phyloP scores from a whole-genome alignment of 805 yeast species.

The Lachancea meyersii region DNA sequence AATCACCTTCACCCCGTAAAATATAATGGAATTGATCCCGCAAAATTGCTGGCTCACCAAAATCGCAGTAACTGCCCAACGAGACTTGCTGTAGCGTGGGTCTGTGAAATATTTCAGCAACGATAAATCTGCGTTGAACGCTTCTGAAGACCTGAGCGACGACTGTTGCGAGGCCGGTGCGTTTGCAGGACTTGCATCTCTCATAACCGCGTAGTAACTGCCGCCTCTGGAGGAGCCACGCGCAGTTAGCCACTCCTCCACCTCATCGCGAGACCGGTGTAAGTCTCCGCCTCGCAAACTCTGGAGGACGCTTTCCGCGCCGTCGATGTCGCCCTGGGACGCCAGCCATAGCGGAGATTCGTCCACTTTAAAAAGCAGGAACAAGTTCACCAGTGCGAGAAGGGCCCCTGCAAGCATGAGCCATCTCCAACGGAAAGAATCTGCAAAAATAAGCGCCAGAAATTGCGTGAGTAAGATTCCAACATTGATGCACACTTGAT shows the following conservation, averaged over 20 bases:
- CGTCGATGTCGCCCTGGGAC: conserved; percentile 25
- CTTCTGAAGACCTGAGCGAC: neutral
- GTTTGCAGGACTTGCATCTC: neutral
- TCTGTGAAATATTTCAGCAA: conserved; percentile 44
- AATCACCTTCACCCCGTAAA: conserved; percentile 86
- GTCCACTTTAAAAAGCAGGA: conserved; percentile 40
- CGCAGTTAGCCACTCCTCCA: conserved; percentile 19
- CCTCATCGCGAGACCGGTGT: conserved; percentile 25
- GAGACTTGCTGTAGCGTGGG: conserved; percentile 49
- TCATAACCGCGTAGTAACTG: neutral
- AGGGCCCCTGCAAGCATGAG: conserved; percentile 57
- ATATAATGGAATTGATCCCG: conserved; percentile 88
- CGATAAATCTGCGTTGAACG: conserved; percentile 15
- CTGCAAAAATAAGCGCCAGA: conserved; percentile 64
- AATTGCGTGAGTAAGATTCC: conserved; percentile 82
- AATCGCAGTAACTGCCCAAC: conserved; percentile 61
- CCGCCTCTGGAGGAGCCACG: conserved; percentile 7
- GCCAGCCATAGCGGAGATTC: conserved; percentile 86
- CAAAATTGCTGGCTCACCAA: conserved; percentile 84
- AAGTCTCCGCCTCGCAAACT: conserved; percentile 33
- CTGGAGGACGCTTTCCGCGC: conserved; percentile 37
- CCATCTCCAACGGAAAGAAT: conserved; percentile 62
- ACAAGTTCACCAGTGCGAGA: conserved; percentile 46
- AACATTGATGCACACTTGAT: conserved; percentile 76
- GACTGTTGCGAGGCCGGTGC: conserved; percentile 6